Percentiles rank a stretch among this genome's conserved stretches.
Evolutionary conservation across 2,329 filamentous ascomycete species (phyloP).

Genomic region (Sarocladiaceae sp.): DNA sequence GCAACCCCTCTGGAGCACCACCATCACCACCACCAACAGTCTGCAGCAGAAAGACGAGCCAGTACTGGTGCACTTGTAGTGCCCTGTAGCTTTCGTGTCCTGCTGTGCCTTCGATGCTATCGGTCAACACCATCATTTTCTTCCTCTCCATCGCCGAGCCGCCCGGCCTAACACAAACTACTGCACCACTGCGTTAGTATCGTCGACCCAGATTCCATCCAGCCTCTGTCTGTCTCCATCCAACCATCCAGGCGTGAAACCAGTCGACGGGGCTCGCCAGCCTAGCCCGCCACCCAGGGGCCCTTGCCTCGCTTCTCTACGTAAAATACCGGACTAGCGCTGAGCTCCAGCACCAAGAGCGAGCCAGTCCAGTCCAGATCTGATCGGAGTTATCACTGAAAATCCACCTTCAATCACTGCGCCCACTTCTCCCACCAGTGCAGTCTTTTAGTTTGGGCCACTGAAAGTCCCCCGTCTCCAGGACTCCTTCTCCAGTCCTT

Average conservation of each 20-base stretch:
- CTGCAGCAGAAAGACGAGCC: not conserved
- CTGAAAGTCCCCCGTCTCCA: constrained; percentile 5
- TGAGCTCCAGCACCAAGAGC: not conserved
- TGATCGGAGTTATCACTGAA: not conserved
- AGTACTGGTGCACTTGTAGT: too few species aligned
- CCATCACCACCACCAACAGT: not conserved
- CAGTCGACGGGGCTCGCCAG: constrained; percentile 5
- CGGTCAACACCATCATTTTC: not conserved
- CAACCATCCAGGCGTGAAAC: constrained; percentile 5
- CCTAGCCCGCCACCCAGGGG: constrained; percentile 5
- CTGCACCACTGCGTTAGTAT: constrained; percentile 8
- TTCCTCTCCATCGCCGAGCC: not conserved
- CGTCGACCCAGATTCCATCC: not conserved
- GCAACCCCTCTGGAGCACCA: not conserved
- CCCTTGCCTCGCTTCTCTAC: constrained; percentile 7
- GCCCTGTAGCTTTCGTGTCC: not conserved
- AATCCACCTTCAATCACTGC: not conserved
- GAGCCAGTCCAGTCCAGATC: not conserved
- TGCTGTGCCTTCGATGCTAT: not conserved
- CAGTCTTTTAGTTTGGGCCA: not conserved
- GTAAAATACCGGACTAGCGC: not conserved
- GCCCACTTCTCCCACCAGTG: not conserved
- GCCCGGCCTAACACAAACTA: not conserved
- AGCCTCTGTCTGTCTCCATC: not conserved
- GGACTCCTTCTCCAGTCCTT: not conserved